Conservation (phyloP, 371 early-diverging fungal genomes). For the Umbelopsis sp. region DNA sequence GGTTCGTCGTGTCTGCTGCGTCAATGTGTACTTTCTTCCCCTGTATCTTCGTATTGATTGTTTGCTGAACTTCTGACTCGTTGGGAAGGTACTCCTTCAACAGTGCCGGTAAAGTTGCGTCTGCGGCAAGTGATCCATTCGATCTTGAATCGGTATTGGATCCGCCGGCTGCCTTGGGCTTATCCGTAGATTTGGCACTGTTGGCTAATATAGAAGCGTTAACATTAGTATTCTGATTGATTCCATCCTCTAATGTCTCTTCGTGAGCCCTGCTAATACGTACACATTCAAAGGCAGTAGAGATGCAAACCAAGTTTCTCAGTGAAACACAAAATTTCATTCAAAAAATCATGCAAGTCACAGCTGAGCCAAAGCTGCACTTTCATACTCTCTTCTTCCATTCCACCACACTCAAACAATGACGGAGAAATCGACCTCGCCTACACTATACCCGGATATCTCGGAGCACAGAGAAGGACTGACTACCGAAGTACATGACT, state of each 20-base stretch:
- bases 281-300: not conserved
- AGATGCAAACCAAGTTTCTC: not conserved
- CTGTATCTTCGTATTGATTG: not conserved
- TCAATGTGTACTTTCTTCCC: slow-evolving; percentile 4
- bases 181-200: not conserved
- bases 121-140: not conserved
- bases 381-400: not conserved
- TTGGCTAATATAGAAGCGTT: not conserved
- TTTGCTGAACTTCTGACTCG: not conserved
- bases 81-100: slow-evolving; percentile 3
- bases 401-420: not conserved
- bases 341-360: slow-evolving; percentile 4
- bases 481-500: slow-evolving; percentile 55
- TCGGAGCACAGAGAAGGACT: slow-evolving; percentile 58
- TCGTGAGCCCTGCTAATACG: not conserved
- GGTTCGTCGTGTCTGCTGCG: slow-evolving; percentile 1
- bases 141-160: not conserved
- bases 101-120: not conserved
- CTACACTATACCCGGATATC: not conserved
- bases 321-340: not conserved
- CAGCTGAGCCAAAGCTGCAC: not conserved
- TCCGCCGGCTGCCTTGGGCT: not conserved
- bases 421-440: not conserved
- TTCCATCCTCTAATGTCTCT: not conserved
- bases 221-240: too few species aligned